Evolutionary conservation across 306 rosid species (phyloP), one percentile per base, ranked within the genome.

Genomic region (Vigna nakashimae): DNA sequence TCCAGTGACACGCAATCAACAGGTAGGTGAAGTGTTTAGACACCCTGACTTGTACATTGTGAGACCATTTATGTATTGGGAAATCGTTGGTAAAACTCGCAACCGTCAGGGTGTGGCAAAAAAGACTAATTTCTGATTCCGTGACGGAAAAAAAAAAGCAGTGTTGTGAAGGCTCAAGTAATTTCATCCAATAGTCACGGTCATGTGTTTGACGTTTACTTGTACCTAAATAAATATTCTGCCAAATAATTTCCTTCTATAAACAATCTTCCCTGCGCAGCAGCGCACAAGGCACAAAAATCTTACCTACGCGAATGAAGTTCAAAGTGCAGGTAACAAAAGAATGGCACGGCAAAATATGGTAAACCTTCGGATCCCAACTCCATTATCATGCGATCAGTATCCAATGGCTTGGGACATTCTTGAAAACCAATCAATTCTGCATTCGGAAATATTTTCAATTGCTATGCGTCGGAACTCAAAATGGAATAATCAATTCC

Each of bases 311-410:
- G 34, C 34, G 34, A 30, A 30, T 30, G 34, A 30, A 30, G 5
- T 30, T 30, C 34, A 30, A 30, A 3, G 15, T 52, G 82, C 24
- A 10, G 51, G 46, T 40, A 74, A 79, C 15, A 17, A 60, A 76
- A 51, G 60, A 65, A 75, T 28, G 62, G 24, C 10, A 38, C 72
- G 20, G 73, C 68, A 59, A 60, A 69, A 26, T 28, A 68, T 42
- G 72, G 67, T 28, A 32, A 51, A 62, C 12, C 11, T 43, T 2
- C 48, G 5, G 67, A 69, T 60, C 58, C 34, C 5, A 59, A 69
- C 62, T 62, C 60, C 85, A 76, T 76, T 50, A 59, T 65, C 71
- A 38, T 17, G 26, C 8, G 48, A 3, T 32, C 36, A 50, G 50
- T 74, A 49, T 49, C 50, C 69, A 50, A 36, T 69, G 55, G 40